A percentile compares a stretch with the other conserved stretches of the same genome.
Evolutionary conservation across 2,329 filamentous ascomycete species (phyloP).

Genomic region (Davidsoniella virescens): DNA sequence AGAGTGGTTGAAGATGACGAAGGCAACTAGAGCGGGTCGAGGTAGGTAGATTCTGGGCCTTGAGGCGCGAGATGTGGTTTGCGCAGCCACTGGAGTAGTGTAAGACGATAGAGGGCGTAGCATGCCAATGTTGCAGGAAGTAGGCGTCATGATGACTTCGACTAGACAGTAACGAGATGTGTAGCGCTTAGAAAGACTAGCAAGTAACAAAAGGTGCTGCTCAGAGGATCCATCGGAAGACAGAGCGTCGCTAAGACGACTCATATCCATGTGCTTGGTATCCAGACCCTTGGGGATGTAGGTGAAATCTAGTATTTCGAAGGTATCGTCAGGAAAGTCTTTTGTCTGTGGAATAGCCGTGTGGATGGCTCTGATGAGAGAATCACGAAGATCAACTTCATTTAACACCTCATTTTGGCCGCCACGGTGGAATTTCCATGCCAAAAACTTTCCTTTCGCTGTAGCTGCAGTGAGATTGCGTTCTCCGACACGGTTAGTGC

Average conservation of each 20-base stretch:
- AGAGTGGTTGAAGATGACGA: conserved; percentile 63
- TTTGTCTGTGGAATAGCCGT: conserved; percentile 32
- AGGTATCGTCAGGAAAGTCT: conserved; percentile 37
- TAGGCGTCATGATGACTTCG: conserved; percentile 47
- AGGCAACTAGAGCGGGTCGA: conserved; percentile 62
- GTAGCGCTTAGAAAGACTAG: conserved; percentile 36
- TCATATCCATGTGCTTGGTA: conserved; percentile 32
- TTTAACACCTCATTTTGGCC: conserved; percentile 62
- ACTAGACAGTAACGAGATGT: conserved; percentile 55
- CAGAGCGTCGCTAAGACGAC: conserved; percentile 33
- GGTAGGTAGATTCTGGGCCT: conserved; percentile 61
- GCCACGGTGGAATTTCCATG: conserved; percentile 79
- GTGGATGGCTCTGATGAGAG: conserved; percentile 46
- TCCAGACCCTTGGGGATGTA: conserved; percentile 43
- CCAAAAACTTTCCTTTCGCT: conserved; percentile 58
- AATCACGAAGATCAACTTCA: conserved; percentile 53
- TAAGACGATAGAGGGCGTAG: conserved; percentile 54
- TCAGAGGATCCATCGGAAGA: conserved; percentile 33
- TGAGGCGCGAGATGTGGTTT: conserved; percentile 22
- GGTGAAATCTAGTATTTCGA: conserved; percentile 67
- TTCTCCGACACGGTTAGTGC: conserved; percentile 59
- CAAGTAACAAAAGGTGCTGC: conserved; percentile 46
- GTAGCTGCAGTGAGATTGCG: conserved; percentile 71
- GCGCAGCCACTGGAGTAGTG: conserved; percentile 31
- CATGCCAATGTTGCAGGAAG: conserved; percentile 41